Evolutionary conservation across 208 protist species (phyloP), one percentile per base, ranked within the genome.

Genomic region (Trypanosoma brucei): DNA sequence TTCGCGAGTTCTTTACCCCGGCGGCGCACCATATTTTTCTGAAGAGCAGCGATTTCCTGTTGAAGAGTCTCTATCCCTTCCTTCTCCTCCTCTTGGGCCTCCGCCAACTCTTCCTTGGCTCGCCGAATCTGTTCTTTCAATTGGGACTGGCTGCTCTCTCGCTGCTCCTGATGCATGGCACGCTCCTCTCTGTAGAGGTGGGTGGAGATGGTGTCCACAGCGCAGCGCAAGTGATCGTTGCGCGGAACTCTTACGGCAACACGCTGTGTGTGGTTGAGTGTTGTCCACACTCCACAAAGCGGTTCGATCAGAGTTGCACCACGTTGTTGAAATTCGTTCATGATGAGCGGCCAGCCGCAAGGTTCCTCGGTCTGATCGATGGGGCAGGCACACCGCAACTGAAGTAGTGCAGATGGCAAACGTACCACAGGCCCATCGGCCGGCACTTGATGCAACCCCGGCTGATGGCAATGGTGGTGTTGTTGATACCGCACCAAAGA

Each of bases 1-100:
- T 67, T 74, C 37, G 70, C 51, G 33, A 81, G 66, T 63, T 94
- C 87, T 59, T 82, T 82, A 0, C 84, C 84, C 48, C 84, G 85
- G 44, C 56, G 53, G 48, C 76, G 73, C 33, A 6, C 44, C 34
- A 81, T 61, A 38, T 6, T 62, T 49, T 64, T 65, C 30, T 65
- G 62, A 1, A 68, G 9, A 33, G 72, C 55, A 36, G 60, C 58
- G 22, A 67, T 9, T 50, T 75, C 58, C 51, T 67, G 61, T 35
- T 75, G 30, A 7, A 66, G n/a, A 30, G 46, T 36, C 2, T 40
- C 52, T 6, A 33, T 37, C 2, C 45, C 1, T 36, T 59, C 54
- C 13, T 51, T 46, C 3, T 65, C 13, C 37, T 49, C 45, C 39
- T 62, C 46, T 39, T 58, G 50, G 5, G 54, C 59, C 8, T 8